phyloP scores from a whole-genome alignment of 2,329 filamentous ascomycete genomes.

The Aureobasidium uvarum region DNA sequence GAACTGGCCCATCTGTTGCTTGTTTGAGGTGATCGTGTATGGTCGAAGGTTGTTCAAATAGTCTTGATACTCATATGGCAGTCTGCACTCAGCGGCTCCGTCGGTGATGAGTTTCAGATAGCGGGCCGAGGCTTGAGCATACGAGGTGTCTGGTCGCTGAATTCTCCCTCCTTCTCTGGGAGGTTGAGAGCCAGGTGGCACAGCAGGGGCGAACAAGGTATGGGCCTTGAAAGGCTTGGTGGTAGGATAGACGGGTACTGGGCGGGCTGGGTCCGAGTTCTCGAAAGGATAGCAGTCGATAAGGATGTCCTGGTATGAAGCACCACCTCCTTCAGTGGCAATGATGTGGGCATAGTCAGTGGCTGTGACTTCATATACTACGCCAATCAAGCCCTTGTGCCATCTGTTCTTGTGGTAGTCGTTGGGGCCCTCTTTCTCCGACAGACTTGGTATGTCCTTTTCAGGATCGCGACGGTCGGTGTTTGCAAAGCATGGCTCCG shows the following conservation, averaged over 20 bases:
- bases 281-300: conserved; percentile 74
- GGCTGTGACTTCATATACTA: conserved; percentile 90
- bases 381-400: conserved; percentile 82
- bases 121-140: conserved; percentile 78
- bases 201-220: conserved; percentile 70
- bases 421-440: conserved; percentile 8
- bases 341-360: conserved; percentile 83
- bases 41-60: conserved; percentile 69
- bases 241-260: conserved; percentile 63
- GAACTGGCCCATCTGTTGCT: conserved; percentile 64
- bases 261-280: conserved; percentile 48
- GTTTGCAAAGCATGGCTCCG: conserved; percentile 91
- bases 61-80: conserved; percentile 73
- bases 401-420: conserved; percentile 60
- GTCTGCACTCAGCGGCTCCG: conserved; percentile 74
- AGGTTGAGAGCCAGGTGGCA: conserved; percentile 34
- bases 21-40: conserved; percentile 65
- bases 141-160: conserved; percentile 63
- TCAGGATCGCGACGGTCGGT: conserved; percentile 58
- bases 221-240: conserved; percentile 73
- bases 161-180: conserved; percentile 45
- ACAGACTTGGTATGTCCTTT: conserved; percentile 34
- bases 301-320: conserved; percentile 78
- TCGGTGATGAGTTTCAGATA: conserved; percentile 78
- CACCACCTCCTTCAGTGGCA: conserved; percentile 82